Base-by-base conservation (phyloP, 805 yeast species). In the Metahyphopichia silvanorum region DNA sequence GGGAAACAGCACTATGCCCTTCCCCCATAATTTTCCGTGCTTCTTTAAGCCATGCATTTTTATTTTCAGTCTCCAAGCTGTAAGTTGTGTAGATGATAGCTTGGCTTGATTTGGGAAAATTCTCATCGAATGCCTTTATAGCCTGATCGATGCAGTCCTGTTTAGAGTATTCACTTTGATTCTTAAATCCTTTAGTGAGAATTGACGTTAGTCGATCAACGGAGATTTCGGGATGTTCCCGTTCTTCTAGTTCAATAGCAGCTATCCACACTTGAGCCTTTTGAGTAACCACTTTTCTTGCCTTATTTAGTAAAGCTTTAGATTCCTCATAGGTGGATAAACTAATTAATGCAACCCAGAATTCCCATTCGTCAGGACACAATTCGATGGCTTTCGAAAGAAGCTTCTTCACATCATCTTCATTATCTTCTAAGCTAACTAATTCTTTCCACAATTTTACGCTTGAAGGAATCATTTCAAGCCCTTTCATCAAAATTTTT, bases 371-470 rank as follows among this genome's bases (percentile, higher is more conserved):
- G 1, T 56, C 36, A 0, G 96, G 88, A 14, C 86, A 69, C 16
- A 86, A 53, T 39, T 81, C 84, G 0, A 81, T 68, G 0, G 96
- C 91, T 33, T 81, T 82, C 1, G 50, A 39, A 3, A 86, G 55
- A 35, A 88, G 68, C 39, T 74, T 73, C 14, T 61, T 47, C 1
- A 71, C 76, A 33, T 78, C 78, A 0, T 54, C 57, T 1, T 52
- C 43, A 16, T 75, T 74, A 0, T 63, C 64, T 49, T 89, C 96
- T 29, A 76, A 49, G 7, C 74, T 71, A 2, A 84, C 71, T 1
- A 85, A 69, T 16, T 63, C 58, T 31, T 73, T 57, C 98, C 98
- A 91, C n/a, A 91, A 53, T 2, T 58, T 53, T 5, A 61, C 74
- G 34, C 70, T 71, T 2, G 51, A 48, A 0, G 95, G 93, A 4